A percentile compares a stretch with the other conserved stretches of the same genome.
Evolutionary conservation across 805 yeast species (phyloP).

Genomic region (Brettanomyces sp.): DNA sequence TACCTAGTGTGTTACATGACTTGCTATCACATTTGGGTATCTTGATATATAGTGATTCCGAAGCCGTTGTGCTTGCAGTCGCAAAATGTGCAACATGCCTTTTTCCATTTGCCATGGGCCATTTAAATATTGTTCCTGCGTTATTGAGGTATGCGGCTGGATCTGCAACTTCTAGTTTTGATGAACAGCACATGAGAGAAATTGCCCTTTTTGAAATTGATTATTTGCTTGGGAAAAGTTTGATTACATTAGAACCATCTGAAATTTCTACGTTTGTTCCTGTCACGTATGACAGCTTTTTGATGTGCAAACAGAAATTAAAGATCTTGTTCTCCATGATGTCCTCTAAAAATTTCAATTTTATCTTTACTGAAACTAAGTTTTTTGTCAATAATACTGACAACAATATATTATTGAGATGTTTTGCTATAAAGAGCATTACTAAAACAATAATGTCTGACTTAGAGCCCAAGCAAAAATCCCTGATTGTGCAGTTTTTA

Average conservation of each 20-base stretch:
- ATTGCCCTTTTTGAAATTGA: slow-evolving; percentile 11
- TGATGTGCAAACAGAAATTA: slow-evolving; percentile 44
- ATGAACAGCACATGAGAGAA: background rate
- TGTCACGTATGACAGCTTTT: slow-evolving; percentile 41
- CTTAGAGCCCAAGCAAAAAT: slow-evolving; percentile 36
- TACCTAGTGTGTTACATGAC: slow-evolving; percentile 44
- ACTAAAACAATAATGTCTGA: slow-evolving; percentile 15
- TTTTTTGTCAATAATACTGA: slow-evolving; percentile 33
- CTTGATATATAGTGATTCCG: slow-evolving; percentile 43
- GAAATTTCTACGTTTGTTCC: slow-evolving; percentile 44
- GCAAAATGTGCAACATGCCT: slow-evolving; percentile 47
- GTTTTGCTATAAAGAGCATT: slow-evolving; percentile 50
- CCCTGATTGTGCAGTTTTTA: slow-evolving; percentile 56
- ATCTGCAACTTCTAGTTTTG: background rate
- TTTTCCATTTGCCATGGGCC: slow-evolving; percentile 47
- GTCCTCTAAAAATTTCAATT: slow-evolving; percentile 39
- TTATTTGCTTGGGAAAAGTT: slow-evolving; percentile 20
- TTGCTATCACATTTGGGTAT: slow-evolving; percentile 25
- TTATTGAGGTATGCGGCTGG: slow-evolving; percentile 26
- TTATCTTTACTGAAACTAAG: slow-evolving; percentile 54
- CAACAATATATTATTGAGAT: slow-evolving; percentile 16
- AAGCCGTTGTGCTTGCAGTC: slow-evolving; percentile 52
- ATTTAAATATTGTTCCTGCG: slow-evolving; percentile 39
- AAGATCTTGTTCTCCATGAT: slow-evolving; percentile 52
- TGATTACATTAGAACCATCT: slow-evolving; percentile 27